phyloP scores from a whole-genome alignment of 352 stramenopile genomes.

The Globisporangium acanthophoron region DNA sequence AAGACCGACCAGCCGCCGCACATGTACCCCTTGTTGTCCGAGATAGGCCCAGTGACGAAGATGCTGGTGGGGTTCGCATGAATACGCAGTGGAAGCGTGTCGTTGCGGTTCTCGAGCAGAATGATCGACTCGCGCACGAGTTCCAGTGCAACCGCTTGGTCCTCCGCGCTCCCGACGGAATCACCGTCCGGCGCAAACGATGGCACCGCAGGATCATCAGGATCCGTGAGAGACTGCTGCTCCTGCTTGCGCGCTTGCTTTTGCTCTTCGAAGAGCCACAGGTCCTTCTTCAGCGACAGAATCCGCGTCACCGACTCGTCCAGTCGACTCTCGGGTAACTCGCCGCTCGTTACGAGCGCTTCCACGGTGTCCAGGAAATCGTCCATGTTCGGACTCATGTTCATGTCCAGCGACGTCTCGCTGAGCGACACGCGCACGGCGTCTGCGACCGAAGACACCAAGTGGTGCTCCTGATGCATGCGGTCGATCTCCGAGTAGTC shows the following conservation, averaged over 20 bases:
- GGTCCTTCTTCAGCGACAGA: constrained; percentile 43
- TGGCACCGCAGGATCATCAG: too few relatives aligned
- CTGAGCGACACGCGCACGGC: constrained; percentile 65
- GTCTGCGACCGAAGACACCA: constrained; percentile 52
- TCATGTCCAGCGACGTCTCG: constrained; percentile 91
- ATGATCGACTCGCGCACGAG: constrained; percentile 77
- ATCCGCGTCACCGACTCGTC: constrained; percentile 64
- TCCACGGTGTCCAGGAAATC: constrained; percentile 53
- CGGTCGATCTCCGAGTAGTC: constrained; percentile 92
- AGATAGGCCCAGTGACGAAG: constrained; percentile 59
- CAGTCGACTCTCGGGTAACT: constrained; percentile 41
- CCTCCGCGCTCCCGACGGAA: constrained; percentile 38
- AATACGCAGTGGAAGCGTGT: constrained; percentile 31
- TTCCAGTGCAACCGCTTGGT: constrained; percentile 49
- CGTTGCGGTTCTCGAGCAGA: constrained; percentile 65
- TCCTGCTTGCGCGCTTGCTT: background rate
- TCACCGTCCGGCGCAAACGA: constrained; percentile 2
- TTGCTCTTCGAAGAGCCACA: constrained; percentile 35
- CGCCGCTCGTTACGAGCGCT: constrained; percentile 32
- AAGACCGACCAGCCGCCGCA: constrained; percentile 71
- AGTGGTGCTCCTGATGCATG: constrained; percentile 74
- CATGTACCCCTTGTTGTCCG: constrained; percentile 64
- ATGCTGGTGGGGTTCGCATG: constrained; percentile 16
- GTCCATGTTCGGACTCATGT: constrained; percentile 69
- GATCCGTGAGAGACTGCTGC: background rate